These are phyloP conservation scores for Chlamydomonas applanata DNA, from an alignment of 139 green algal species.

Conservation along the genomic window DNA sequence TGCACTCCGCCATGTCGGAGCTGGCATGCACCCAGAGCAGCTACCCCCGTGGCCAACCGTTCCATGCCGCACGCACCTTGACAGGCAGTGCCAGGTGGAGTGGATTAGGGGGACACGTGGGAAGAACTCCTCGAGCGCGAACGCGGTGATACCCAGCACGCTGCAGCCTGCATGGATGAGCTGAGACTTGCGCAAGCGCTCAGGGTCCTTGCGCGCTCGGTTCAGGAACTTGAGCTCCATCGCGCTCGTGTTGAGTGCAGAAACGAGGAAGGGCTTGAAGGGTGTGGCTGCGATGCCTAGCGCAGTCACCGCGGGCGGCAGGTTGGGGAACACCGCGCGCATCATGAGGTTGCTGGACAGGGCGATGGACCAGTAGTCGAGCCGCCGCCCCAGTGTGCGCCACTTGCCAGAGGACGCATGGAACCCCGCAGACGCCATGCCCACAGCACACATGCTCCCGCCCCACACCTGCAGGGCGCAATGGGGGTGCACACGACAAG, in stretches of 20 bases:
- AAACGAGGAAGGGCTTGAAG: constrained; percentile 66
- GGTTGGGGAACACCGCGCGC: constrained; percentile 42
- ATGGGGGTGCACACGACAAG: constrained; percentile 34
- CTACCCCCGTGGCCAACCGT: too few relatives aligned
- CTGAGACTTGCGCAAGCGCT: constrained; percentile 43
- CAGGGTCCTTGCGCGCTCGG: constrained; percentile 5
- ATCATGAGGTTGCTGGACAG: constrained; percentile 43
- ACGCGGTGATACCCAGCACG: constrained; percentile 44
- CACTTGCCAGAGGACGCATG: constrained; percentile 50
- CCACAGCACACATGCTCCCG: constrained; percentile 56
- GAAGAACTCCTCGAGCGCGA: constrained; percentile 53
- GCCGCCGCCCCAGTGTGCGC: constrained; percentile 48
- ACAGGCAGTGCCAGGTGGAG: constrained; percentile 60
- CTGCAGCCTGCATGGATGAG: constrained; percentile 46
- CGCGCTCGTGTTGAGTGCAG: constrained; percentile 35
- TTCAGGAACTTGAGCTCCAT: constrained; percentile 57
- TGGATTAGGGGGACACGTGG: constrained; percentile 52
- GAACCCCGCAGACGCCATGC: constrained; percentile 44
- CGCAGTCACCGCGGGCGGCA: constrained; percentile 20
- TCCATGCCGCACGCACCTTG: too few relatives aligned
- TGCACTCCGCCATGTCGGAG: too few relatives aligned
- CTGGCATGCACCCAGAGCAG: too few relatives aligned
- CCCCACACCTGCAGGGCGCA: constrained; percentile 58
- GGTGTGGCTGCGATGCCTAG: constrained; percentile 50
- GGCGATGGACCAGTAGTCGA: constrained; percentile 70